Conservation (phyloP, 2,329 filamentous ascomycete genomes). For the Sphaceloma murrayae region DNA sequence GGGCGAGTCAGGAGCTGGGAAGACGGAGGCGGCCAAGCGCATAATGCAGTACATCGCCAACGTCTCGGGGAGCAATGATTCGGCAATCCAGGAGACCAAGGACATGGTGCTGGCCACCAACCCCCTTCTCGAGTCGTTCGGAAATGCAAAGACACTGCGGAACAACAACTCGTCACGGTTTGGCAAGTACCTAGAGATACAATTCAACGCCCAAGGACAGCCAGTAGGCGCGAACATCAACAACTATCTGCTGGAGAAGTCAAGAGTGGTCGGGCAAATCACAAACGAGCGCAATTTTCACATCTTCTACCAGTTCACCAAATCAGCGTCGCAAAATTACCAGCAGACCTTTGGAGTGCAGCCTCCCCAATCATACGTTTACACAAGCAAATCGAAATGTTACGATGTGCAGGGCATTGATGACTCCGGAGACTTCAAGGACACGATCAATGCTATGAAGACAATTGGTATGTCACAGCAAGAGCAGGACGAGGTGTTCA, state of each 20-base stretch:
- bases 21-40: conserved; percentile 96
- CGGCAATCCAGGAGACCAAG: conserved; percentile 91
- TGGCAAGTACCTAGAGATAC: conserved; percentile 94
- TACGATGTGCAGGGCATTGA: conserved; percentile 91
- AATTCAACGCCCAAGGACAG: conserved; percentile 87
- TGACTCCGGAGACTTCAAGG: conserved; percentile 76
- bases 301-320: conserved; percentile 98
- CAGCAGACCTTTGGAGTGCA: conserved; percentile 84
- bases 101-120: conserved; percentile 99
- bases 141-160: conserved; percentile 92
- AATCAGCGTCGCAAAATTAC: conserved; percentile 80
- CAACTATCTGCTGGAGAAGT: conserved; percentile 94
- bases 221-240: conserved; percentile 95
- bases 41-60: conserved; percentile 99
- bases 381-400: conserved; percentile 90
- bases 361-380: conserved; percentile 82
- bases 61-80: conserved; percentile 75
- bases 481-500: conserved; percentile 94
- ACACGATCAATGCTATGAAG: conserved; percentile 89
- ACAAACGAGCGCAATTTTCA: conserved; percentile 95
- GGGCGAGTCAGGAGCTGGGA: conserved; percentile 93
- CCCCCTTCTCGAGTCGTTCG: conserved; percentile 91
- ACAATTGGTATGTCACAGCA: conserved; percentile 78
- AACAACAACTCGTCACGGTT: conserved; percentile 99
- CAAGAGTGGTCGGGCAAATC: conserved; percentile 90